Percentiles rank a stretch among this genome's conserved stretches.
Conservation (phyloP, 2,329 filamentous ascomycete genomes). For the Pseudogymnoascus sp. region DNA sequence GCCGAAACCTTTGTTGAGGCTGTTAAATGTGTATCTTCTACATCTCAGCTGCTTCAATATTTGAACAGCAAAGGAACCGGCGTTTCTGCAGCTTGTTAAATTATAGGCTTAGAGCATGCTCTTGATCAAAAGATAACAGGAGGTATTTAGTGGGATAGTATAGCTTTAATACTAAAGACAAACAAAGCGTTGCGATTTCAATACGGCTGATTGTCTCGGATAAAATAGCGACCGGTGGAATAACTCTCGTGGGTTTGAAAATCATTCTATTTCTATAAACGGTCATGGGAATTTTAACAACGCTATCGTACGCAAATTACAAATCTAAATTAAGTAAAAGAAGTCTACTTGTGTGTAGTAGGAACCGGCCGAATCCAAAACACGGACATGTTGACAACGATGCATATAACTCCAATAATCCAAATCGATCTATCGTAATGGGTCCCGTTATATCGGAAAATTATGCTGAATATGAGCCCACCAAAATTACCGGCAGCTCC, state of each 20-base stretch:
- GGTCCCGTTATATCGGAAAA: conserved; percentile 65
- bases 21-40: conserved; percentile 18
- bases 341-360: conserved; percentile 17
- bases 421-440: conserved; percentile 64
- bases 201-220: too few species aligned
- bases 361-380: conserved; percentile 51
- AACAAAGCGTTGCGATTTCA: too few species aligned
- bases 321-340: neutral
- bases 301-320: neutral
- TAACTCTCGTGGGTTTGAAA: neutral
- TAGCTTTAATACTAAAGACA: too few species aligned
- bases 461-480: conserved; percentile 71
- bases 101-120: too few species aligned
- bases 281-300: neutral
- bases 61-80: too few species aligned
- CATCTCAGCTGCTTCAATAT: too few species aligned
- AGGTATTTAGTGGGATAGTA: too few species aligned
- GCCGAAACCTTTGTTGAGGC: conserved; percentile 17
- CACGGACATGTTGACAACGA: conserved; percentile 58
- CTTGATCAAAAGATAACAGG: too few species aligned
- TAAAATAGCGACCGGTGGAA: too few species aligned
- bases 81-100: too few species aligned
- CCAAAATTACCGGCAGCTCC: conserved; percentile 76
- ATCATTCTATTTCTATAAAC: neutral
- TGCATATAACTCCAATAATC: conserved; percentile 69